A percentile compares a stretch with the other conserved stretches of the same genome.
Conservation (phyloP, 129 eudicot species). For the Flaveria trinervia region DNA sequence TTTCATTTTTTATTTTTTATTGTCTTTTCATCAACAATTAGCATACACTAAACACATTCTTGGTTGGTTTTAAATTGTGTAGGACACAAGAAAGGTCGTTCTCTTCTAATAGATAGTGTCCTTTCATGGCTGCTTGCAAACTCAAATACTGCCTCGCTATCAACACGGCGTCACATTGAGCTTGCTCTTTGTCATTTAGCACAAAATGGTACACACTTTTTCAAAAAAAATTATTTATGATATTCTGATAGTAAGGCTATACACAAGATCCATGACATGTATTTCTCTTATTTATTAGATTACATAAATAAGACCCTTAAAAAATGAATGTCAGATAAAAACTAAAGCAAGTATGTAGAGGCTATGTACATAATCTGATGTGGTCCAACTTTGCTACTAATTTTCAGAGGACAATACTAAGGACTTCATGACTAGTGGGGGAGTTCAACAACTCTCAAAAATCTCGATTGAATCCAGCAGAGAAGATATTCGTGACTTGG, state of each 20-base stretch:
- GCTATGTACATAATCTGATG: background rate
- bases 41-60: slow-evolving; percentile 5
- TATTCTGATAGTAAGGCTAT: background rate
- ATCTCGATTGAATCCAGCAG: slow-evolving; percentile 72
- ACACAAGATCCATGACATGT: background rate
- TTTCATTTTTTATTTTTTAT: background rate
- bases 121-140: slow-evolving; percentile 81
- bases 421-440: slow-evolving; percentile 69
- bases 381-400: slow-evolving; percentile 18
- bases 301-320: background rate
- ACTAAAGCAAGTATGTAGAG: background rate
- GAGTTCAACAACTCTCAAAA: slow-evolving; percentile 59
- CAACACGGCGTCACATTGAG: slow-evolving; percentile 89
- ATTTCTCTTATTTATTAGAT: background rate
- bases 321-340: background rate
- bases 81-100: slow-evolving; percentile 84
- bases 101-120: slow-evolving; percentile 71
- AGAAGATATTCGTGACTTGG: slow-evolving; percentile 92
- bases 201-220: slow-evolving; percentile 67
- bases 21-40: background rate
- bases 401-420: slow-evolving; percentile 71
- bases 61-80: slow-evolving; percentile 28
- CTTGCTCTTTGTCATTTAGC: slow-evolving; percentile 97
- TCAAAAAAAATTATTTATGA: background rate
- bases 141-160: slow-evolving; percentile 59